Conservation (phyloP, 805 yeast genomes). For the Isabelozyma pseudorhagii region DNA sequence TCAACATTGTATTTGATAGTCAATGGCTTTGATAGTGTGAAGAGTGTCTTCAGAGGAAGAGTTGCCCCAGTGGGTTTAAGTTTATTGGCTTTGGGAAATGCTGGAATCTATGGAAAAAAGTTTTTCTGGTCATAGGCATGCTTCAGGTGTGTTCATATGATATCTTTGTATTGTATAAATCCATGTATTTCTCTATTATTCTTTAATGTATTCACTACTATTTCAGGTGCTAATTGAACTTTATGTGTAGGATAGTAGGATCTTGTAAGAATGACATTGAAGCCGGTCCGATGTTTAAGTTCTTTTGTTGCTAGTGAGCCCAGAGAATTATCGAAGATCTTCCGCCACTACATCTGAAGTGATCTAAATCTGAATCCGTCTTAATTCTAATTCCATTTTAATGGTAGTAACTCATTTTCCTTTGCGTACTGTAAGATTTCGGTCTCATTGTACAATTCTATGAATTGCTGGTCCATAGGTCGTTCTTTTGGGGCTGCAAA, state of each 20-base stretch:
- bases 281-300: too few relatives aligned
- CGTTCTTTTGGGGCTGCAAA: conserved; percentile 95
- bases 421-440: conserved; percentile 57
- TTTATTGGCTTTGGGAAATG: conserved; percentile 57
- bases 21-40: conserved; percentile 59
- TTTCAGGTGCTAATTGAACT: too few relatives aligned
- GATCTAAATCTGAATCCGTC: background rate
- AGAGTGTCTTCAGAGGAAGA: conserved; percentile 52
- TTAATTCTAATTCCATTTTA: conserved; percentile 50
- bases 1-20: conserved; percentile 67
- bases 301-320: background rate
- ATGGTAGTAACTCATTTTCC: conserved; percentile 58
- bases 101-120: conserved; percentile 65
- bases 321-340: background rate
- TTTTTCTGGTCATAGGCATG: conserved; percentile 46
- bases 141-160: conserved; percentile 6
- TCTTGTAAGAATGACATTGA: too few relatives aligned
- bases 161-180: too few relatives aligned
- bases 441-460: conserved; percentile 77
- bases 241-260: too few relatives aligned
- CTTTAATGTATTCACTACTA: too few relatives aligned
- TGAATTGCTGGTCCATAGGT: conserved; percentile 93
- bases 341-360: background rate
- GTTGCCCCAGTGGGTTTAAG: conserved; percentile 61
- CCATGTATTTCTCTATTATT: too few relatives aligned